Evolutionary conservation across 2,329 filamentous ascomycete species (phyloP), one percentile per base, ranked within the genome.

Genomic region (Dichotomopilus funicola): DNA sequence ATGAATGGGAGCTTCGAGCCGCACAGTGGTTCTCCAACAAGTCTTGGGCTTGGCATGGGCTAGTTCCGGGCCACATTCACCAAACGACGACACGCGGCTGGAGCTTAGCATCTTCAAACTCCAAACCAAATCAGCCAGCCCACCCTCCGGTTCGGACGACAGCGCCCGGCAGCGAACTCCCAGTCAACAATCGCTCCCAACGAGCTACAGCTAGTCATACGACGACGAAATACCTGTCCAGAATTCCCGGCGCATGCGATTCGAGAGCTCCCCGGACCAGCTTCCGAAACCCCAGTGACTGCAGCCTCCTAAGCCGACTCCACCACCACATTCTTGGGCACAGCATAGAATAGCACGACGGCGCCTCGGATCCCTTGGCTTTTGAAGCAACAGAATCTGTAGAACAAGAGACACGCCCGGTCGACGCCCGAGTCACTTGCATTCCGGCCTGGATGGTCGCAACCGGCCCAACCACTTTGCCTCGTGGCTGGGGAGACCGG

Each of bases 401-500:
- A 27, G 19, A 27, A 27, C 19, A 27, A 27, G 19, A 27, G 19
- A 27, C 19, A 27, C 19, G 19, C 19, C 19, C 19, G 19, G 19
- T 10, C 41, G 10, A 43, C 33, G 52, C 52, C 50, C 27, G 33
- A 34, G n/a, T 13, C 46, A 41, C 45, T 36, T 34, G 19, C 43
- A 36, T 13, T 52, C 45, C 54, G 41, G 33, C 43, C 45, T 59
- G 55, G 54, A 59, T 59, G 59, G 57, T 61, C 57, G 50, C 57
- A 51, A 49, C 40, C 48, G 47, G 38, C 49, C 44, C 49, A 11
- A 33, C 12, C 31, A 59, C 49, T 53, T 58, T 44, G 60, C 58
- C 57, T 53, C 53, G 66, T 64, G 67, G 62, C 59, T 47, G 60
- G 60, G 58, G 54, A 65, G 57, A 48, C 59, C 59, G 59, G 56